Conservation (phyloP, 2,329 filamentous ascomycete genomes). For the Aureobasidium sp. region DNA sequence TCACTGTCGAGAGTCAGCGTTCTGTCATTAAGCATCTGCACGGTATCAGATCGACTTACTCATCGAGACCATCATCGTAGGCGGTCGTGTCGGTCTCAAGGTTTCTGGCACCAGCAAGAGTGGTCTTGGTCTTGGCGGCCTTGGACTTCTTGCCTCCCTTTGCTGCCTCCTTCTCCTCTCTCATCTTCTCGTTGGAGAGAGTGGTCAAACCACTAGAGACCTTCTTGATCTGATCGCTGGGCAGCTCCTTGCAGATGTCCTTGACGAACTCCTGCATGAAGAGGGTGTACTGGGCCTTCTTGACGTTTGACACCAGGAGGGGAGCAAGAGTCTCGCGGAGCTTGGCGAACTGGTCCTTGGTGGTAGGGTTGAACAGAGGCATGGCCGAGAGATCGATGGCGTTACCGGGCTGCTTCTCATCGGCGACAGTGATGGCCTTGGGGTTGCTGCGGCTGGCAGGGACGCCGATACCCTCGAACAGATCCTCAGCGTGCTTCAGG, state of each 20-base stretch:
- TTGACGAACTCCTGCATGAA: slow-evolving; percentile 91
- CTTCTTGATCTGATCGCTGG: slow-evolving; percentile 95
- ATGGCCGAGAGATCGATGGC: slow-evolving; percentile 75
- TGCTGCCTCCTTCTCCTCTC: slow-evolving; percentile 90
- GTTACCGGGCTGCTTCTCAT: slow-evolving; percentile 64
- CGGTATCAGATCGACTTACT: slow-evolving; percentile 52
- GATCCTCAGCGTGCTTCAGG: slow-evolving; percentile 80
- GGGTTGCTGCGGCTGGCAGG: slow-evolving; percentile 63
- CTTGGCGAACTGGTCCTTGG: slow-evolving; percentile 76
- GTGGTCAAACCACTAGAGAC: slow-evolving; percentile 81
- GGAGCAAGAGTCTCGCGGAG: slow-evolving; percentile 74
- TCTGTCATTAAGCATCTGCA: background rate
- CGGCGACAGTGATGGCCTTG: slow-evolving; percentile 61
- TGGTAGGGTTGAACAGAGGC: slow-evolving; percentile 80
- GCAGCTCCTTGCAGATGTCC: slow-evolving; percentile 77
- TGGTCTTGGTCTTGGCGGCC: slow-evolving; percentile 90
- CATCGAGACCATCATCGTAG: slow-evolving; percentile 76
- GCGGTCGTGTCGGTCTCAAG: slow-evolving; percentile 61
- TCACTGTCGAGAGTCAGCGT: slow-evolving; percentile 43
- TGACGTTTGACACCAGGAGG: slow-evolving; percentile 64
- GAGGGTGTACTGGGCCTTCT: slow-evolving; percentile 83
- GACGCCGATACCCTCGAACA: slow-evolving; percentile 71
- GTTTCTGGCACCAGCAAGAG: slow-evolving; percentile 61
- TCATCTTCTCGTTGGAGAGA: slow-evolving; percentile 94
- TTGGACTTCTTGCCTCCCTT: slow-evolving; percentile 97